Evolutionary conservation across 192 early-diverging fungal genomes (phyloP), one percentile per base, ranked within the genome.

Genomic region (Allomyces macrogynus): DNA sequence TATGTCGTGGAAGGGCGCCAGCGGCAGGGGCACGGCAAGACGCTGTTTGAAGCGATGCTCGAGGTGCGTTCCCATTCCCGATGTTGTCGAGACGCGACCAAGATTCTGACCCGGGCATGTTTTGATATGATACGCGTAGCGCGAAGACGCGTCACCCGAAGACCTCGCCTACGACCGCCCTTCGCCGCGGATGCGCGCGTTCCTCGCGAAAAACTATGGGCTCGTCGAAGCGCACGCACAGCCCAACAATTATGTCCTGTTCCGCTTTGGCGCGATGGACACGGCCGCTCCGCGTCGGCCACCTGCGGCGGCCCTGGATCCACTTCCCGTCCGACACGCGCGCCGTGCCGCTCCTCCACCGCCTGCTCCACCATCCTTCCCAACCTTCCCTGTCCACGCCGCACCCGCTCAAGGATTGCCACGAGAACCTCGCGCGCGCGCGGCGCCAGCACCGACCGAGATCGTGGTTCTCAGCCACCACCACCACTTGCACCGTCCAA

Each of bases 11-110:
- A 76, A 32, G 23, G 62, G 0, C 43, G 43, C 18, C 78, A 80
- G 64, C 22, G 78, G 44, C 57, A 54, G 66, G 78, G 76, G 8
- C 68, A 75, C 62, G 78, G 78, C 14, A 76, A 73, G 62, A 32
- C 40, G 26, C 66, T 80, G 14, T 80, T 80, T 70, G 73, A 80
- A n/a, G 71, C 62, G 43, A 80, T 80, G 78, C 68, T 80, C 8
- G 63, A 43, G 64, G 78, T 40, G 7, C 32, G 32, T n/a, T n/a
- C n/a, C n/a, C n/a, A n/a, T n/a, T n/a, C n/a, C n/a, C n/a, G n/a
- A n/a, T n/a, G n/a, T n/a, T n/a, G n/a, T n/a, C n/a, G n/a, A n/a
- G n/a, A n/a, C n/a, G n/a, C n/a, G n/a, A n/a, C n/a, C n/a, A n/a
- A n/a, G n/a, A n/a, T n/a, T n/a, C n/a, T n/a, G n/a, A n/a, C n/a